These are phyloP conservation scores for Saccharomycopsis fodiens DNA, from an alignment of 805 yeast species.

Conservation along the genomic window DNA sequence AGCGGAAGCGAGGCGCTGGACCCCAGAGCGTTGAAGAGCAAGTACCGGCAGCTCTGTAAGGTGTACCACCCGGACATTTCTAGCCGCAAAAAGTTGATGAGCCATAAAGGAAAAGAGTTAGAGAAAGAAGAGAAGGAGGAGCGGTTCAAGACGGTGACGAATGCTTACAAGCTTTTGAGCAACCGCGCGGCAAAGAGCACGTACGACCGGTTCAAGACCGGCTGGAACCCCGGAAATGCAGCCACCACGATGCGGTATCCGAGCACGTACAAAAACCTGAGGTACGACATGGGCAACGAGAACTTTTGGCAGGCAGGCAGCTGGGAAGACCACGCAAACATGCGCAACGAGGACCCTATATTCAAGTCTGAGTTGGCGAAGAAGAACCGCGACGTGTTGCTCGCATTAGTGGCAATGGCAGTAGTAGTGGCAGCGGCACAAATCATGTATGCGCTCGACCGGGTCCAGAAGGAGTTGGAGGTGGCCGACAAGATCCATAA, in stretches of 20 bases:
- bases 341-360: constrained; percentile 22
- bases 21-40: constrained; percentile 28
- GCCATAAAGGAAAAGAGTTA: constrained; percentile 19
- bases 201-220: constrained; percentile 32
- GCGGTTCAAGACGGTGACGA: constrained; percentile 32
- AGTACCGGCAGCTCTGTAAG: constrained; percentile 41
- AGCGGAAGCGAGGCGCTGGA: constrained; percentile 22
- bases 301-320: constrained; percentile 43
- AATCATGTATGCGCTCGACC: constrained; percentile 30
- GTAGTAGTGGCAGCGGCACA: constrained; percentile 27
- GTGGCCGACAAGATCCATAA: constrained; percentile 22
- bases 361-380: constrained; percentile 24
- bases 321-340: constrained; percentile 40
- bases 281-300: constrained; percentile 21
- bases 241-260: constrained; percentile 1
- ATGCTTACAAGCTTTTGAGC: constrained; percentile 30
- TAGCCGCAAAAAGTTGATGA: constrained; percentile 1
- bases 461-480: constrained; percentile 31
- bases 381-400: constrained; percentile 21
- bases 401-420: constrained; percentile 28
- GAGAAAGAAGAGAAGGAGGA: constrained; percentile 25
- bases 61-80: constrained; percentile 48
- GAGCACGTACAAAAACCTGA: not conserved
- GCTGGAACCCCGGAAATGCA: constrained; percentile 28
- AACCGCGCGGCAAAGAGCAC: constrained; percentile 26